These are phyloP conservation scores for Tetrahymena elliotti DNA, from an alignment of 73 alveolate genomes.

Conservation along the genomic window DNA sequence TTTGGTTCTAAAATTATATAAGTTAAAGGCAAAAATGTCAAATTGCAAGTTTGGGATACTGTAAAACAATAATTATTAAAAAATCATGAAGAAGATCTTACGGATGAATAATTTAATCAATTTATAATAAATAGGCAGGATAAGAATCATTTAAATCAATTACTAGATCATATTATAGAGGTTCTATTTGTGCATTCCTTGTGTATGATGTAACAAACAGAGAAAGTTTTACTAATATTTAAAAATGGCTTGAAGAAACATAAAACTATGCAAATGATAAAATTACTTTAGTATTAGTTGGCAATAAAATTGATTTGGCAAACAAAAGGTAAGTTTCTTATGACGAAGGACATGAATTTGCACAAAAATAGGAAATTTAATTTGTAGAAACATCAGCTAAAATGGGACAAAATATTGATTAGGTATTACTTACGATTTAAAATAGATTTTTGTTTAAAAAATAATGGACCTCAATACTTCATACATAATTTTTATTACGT, in stretches of 20 bases:
- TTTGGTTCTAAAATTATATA: constrained; percentile 49
- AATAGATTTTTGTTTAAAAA: too few species aligned
- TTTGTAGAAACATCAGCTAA: constrained; percentile 74
- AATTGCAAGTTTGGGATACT: constrained; percentile 42
- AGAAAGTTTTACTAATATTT: constrained; percentile 37
- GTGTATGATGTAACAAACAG: constrained; percentile 60
- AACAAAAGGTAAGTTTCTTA: constrained; percentile 59
- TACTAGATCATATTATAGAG: constrained; percentile 50
- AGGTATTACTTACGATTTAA: not conserved
- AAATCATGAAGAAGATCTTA: not conserved
- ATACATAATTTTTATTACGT: not conserved
- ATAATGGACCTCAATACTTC: too few species aligned
- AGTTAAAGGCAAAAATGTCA: constrained; percentile 43
- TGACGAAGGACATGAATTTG: constrained; percentile 71
- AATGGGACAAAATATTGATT: constrained; percentile 63
- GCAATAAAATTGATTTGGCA: constrained; percentile 59
- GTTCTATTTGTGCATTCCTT: constrained; percentile 48
- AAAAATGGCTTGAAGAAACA: constrained; percentile 52
- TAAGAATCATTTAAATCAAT: constrained; percentile 51
- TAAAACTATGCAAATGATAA: constrained; percentile 51
- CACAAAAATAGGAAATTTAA: constrained; percentile 53
- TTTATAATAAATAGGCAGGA: constrained; percentile 40
- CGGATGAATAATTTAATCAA: not conserved
- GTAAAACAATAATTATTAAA: not conserved
- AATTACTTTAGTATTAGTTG: constrained; percentile 55